These are phyloP conservation scores for Scheffersomyces parashehatae DNA, from an alignment of 1,139 yeast species.

Conservation along the genomic window DNA sequence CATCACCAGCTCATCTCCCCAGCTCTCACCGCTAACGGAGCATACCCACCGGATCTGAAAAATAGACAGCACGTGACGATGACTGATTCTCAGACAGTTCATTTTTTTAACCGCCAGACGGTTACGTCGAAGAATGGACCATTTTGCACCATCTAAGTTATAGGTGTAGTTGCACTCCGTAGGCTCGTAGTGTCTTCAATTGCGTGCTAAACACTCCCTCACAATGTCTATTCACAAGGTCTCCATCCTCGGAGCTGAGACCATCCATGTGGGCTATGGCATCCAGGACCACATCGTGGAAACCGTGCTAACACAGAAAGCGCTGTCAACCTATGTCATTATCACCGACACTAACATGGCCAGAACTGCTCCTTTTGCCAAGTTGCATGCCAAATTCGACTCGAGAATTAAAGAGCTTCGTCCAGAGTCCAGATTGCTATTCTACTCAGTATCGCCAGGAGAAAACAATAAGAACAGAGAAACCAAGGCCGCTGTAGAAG, in stretches of 20 bases:
- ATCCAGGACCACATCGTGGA: slow-evolving; percentile 74
- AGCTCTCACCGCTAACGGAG: too few relatives aligned
- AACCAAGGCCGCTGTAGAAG: slow-evolving; percentile 93
- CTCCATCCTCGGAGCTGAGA: slow-evolving; percentile 75
- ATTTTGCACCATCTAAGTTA: too few relatives aligned
- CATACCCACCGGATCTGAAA: too few relatives aligned
- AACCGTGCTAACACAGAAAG: slow-evolving; percentile 60
- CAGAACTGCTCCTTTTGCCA: slow-evolving; percentile 59
- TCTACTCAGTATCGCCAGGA: slow-evolving; percentile 85
- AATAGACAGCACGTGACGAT: too few relatives aligned
- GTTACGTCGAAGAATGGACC: too few relatives aligned
- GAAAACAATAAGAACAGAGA: slow-evolving; percentile 86
- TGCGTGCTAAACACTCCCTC: not conserved
- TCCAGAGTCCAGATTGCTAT: slow-evolving; percentile 63
- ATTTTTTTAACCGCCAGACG: too few relatives aligned
- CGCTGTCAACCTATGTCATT: slow-evolving; percentile 89
- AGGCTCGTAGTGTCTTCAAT: not conserved
- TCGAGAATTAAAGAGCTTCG: slow-evolving; percentile 24
- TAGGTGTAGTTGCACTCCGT: not conserved
- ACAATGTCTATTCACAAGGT: slow-evolving; percentile 52
- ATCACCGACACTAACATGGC: slow-evolving; percentile 85
- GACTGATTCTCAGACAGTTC: too few relatives aligned
- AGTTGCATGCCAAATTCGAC: slow-evolving; percentile 37
- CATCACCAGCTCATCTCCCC: too few relatives aligned
- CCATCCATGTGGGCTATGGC: slow-evolving; percentile 89